phyloP scores from a whole-genome alignment of 2,329 filamentous ascomycete genomes.

The Beauveria bassiana region DNA sequence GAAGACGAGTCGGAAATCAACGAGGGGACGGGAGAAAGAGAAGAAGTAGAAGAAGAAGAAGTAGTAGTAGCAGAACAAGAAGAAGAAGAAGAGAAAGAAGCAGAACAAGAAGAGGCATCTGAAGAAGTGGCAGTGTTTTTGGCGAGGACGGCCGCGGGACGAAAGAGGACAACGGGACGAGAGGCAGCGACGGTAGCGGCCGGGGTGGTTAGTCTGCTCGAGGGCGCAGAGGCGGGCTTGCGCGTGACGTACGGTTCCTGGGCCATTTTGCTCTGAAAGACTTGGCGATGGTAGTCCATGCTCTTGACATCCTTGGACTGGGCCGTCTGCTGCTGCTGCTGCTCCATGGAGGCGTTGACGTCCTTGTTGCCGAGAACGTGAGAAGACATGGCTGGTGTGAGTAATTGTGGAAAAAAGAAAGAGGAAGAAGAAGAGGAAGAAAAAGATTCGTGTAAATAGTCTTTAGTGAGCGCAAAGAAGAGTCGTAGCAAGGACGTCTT shows the following conservation, averaged over 20 bases:
- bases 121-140: constrained; percentile 3
- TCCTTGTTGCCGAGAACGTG: constrained; percentile 59
- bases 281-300: constrained; percentile 72
- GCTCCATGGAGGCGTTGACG: constrained; percentile 47
- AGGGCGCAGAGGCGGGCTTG: neutral
- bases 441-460: neutral
- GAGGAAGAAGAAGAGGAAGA: neutral
- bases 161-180: neutral
- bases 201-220: neutral
- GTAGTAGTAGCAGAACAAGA: neutral
- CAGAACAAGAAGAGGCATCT: constrained; percentile 9
- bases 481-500: neutral
- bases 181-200: neutral
- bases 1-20: constrained; percentile 9
- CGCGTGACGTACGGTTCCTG: constrained; percentile 50
- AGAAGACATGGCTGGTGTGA: constrained; percentile 40
- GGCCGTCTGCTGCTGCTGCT: constrained; percentile 17
- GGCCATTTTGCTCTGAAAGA: constrained; percentile 64
- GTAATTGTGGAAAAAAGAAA: constrained; percentile 24
- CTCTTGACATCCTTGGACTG: constrained; percentile 48
- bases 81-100: neutral
- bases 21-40: neutral
- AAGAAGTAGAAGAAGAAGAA: neutral
- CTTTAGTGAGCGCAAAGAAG: no score
- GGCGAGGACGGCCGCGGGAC: neutral